Conservation (phyloP, 2,329 filamentous ascomycete species). For the Ceratocystis smalleyi region DNA sequence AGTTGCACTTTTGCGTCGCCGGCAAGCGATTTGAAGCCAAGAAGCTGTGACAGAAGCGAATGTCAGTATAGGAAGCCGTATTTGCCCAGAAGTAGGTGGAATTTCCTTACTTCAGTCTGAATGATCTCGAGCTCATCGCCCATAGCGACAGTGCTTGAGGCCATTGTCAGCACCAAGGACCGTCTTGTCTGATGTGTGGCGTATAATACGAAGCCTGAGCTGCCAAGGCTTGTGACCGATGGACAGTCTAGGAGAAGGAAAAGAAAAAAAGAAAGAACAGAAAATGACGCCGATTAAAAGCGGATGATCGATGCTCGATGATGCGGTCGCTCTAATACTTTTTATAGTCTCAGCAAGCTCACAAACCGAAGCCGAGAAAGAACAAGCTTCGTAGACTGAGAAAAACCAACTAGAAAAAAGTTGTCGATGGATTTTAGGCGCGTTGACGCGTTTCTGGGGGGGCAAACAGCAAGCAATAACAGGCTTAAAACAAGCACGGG, state of each 20-base stretch:
- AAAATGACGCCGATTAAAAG: background rate
- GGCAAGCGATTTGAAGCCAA: slow-evolving; percentile 68
- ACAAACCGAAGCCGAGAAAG: background rate
- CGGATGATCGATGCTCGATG: background rate
- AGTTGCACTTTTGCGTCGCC: slow-evolving; percentile 73
- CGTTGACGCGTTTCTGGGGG: slow-evolving; percentile 16
- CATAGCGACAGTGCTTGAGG: slow-evolving; percentile 18
- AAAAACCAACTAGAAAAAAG: slow-evolving; percentile 9
- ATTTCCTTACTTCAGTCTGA: slow-evolving; percentile 57
- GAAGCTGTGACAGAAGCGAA: slow-evolving; percentile 30
- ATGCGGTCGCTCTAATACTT: background rate
- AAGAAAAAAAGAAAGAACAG: background rate
- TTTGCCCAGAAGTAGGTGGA: background rate
- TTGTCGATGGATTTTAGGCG: slow-evolving; percentile 13
- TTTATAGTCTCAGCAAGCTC: background rate
- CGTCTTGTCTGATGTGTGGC: background rate
- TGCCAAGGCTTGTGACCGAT: background rate
- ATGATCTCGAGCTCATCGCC: slow-evolving; percentile 62
- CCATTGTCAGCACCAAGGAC: slow-evolving; percentile 10
- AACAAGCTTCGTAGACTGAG: background rate
- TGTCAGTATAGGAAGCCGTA: background rate
- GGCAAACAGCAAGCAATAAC: background rate
- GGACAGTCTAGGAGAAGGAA: background rate
- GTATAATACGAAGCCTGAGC: background rate
- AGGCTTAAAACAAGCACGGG: background rate